These are phyloP conservation scores for Rutstroemia sp. DNA, from an alignment of 2,329 filamentous ascomycete species.

Conservation along the genomic window DNA sequence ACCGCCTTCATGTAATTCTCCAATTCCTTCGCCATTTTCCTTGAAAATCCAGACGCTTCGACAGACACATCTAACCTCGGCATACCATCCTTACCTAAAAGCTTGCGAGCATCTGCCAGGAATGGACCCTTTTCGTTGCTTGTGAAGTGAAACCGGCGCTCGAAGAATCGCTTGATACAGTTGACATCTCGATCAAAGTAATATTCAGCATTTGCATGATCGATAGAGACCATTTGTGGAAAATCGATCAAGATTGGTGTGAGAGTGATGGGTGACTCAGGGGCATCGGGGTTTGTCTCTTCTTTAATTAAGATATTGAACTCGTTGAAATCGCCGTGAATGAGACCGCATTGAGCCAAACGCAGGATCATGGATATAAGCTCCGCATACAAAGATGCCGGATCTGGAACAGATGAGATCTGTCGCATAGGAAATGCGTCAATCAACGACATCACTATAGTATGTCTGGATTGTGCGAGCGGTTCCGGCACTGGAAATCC, in stretches of 20 bases:
- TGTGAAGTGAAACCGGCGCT: slow-evolving; percentile 79
- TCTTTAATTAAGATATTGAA: slow-evolving; percentile 97
- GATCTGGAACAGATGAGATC: slow-evolving; percentile 75
- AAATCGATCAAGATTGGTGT: slow-evolving; percentile 92
- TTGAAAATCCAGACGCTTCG: slow-evolving; percentile 90
- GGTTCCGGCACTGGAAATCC: slow-evolving; percentile 88
- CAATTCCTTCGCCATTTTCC: slow-evolving; percentile 92
- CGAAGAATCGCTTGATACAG: slow-evolving; percentile 92
- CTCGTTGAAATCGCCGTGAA: slow-evolving; percentile 98
- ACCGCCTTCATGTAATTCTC: slow-evolving; percentile 80
- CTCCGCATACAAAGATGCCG: slow-evolving; percentile 82
- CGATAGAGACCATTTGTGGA: slow-evolving; percentile 94
- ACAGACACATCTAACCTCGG: slow-evolving; percentile 78
- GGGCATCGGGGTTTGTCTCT: slow-evolving; percentile 35
- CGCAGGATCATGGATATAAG: slow-evolving; percentile 79
- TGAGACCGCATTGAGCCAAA: slow-evolving; percentile 78
- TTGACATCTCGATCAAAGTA: slow-evolving; percentile 96
- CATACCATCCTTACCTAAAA: slow-evolving; percentile 54
- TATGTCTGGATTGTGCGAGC: slow-evolving; percentile 84
- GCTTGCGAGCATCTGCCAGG: slow-evolving; percentile 76
- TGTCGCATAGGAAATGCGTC: slow-evolving; percentile 89
- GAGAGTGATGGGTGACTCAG: slow-evolving; percentile 44
- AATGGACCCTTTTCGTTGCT: slow-evolving; percentile 76
- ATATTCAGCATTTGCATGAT: slow-evolving; percentile 88
- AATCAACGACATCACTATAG: slow-evolving; percentile 90